Evolutionary conservation across 2,329 filamentous ascomycete genomes (phyloP), one percentile per base, ranked within the genome.

Genomic region (Monilinia fructicola): DNA sequence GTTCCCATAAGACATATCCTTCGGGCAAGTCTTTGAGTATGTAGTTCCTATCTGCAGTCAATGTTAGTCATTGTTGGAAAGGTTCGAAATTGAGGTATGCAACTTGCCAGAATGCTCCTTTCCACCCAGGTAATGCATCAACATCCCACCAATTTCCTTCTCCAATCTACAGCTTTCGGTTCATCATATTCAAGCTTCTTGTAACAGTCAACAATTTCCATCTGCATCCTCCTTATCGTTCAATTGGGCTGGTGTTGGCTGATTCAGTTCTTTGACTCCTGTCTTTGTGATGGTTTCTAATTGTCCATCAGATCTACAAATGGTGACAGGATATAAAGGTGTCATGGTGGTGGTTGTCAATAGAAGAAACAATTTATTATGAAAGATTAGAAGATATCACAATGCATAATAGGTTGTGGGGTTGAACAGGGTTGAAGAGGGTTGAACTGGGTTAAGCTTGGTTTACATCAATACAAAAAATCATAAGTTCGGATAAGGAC

Each of bases 91-190:
- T 23, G 23, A 12, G 54, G 12, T 38, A 52, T 21, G n/a, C n/a
- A 4, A 42, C 26, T 52, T 65, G 62, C 63, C 69, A 28, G 66
- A 66, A 58, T 75, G 69, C 44, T 72, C 71, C 46, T 71, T 76
- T 70, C 58, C 68, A 31, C 78, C 80, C 54, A 86, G 72, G 71
- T 84, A 80, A 70, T 81, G 77, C 72, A 83, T 78, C 38, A 86
- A 76, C 83, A 86, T 85, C n/a, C 82, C 82, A 28, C 82, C 84
- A 67, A 87, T 77, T 76, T 86, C 68, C 84, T 78, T 65, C 84
- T 78, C 84, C 84, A 87, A 70, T 87, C 84, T 9, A 83, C 72
- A 70, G 83, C 81, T 72, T 85, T 86, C 6, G 79, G 74, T 69
- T 85, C 82, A 55, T 84, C 80, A 12, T 77, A 74, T 14, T 78